Conservation (phyloP, 495 filamentous ascomycete genomes). For the Penicillium crystallinum region DNA sequence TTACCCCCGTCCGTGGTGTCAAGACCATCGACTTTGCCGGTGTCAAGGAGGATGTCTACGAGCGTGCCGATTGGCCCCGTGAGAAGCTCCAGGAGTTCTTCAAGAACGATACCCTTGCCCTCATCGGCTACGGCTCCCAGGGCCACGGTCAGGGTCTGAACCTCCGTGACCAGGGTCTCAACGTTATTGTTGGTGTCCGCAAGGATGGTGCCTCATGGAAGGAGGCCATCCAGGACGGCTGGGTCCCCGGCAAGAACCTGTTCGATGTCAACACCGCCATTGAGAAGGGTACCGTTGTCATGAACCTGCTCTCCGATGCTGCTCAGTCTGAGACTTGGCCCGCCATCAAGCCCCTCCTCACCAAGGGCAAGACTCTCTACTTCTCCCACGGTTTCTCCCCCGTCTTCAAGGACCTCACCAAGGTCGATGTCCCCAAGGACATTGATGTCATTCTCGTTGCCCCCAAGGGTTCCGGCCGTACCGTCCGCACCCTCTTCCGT, state of each 20-base stretch:
- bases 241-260: slow-evolving; percentile 96
- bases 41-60: slow-evolving; percentile 85
- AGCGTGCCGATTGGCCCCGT: slow-evolving; percentile 96
- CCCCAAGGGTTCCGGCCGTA: slow-evolving; percentile 97
- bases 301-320: slow-evolving; percentile 97
- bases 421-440: slow-evolving; percentile 91
- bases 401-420: slow-evolving; percentile 98
- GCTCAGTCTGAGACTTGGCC: slow-evolving; percentile 99
- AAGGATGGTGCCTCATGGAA: slow-evolving; percentile 98
- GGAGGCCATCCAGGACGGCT: slow-evolving; percentile 93
- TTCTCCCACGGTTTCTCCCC: slow-evolving; percentile 99
- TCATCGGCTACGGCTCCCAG: slow-evolving; percentile 99
- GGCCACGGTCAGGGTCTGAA: slow-evolving; percentile 98
- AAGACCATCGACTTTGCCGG: slow-evolving; percentile 81
- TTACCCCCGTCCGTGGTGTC: slow-evolving; percentile 45
- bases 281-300: slow-evolving; percentile 86
- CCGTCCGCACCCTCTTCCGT: slow-evolving; percentile 94
- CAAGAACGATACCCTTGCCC: slow-evolving; percentile 98
- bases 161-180: slow-evolving; percentile 97
- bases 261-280: slow-evolving; percentile 97
- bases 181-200: slow-evolving; percentile 96
- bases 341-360: slow-evolving; percentile 91
- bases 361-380: slow-evolving; percentile 99
- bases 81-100: slow-evolving; percentile 99
- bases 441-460: slow-evolving; percentile 99